phyloP scores from a whole-genome alignment of 495 filamentous ascomycete species.

The Hypoxylon rickii region DNA sequence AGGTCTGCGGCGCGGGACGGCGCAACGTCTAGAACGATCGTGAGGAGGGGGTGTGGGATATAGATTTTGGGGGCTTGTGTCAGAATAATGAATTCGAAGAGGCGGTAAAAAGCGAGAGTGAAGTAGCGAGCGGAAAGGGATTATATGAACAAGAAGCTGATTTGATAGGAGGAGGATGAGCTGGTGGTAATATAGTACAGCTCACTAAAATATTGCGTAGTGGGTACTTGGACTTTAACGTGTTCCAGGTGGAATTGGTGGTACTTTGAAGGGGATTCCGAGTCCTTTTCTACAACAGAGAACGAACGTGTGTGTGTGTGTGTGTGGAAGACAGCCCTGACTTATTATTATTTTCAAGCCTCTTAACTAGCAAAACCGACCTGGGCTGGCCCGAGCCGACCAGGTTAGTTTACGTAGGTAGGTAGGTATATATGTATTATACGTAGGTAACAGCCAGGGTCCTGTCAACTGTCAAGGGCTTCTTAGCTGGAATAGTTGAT shows the following conservation, averaged over 20 bases:
- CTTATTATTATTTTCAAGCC: background rate
- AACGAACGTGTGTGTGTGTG: too few species aligned
- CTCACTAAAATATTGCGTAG: conserved; percentile 38
- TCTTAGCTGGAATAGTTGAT: background rate
- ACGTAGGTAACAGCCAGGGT: conserved; percentile 25
- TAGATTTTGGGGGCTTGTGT: conserved; percentile 30
- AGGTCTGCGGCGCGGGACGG: conserved; percentile 23
- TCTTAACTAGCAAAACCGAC: background rate
- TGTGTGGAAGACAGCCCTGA: conserved; percentile 8
- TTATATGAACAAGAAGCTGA: conserved; percentile 36
- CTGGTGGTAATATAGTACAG: conserved; percentile 37
- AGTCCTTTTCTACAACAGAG: conserved; percentile 17
- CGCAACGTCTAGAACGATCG: conserved; percentile 38
- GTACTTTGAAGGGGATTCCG: conserved; percentile 30
- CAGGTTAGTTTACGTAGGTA: conserved; percentile 4
- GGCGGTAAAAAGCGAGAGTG: conserved; percentile 29
- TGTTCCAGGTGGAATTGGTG: conserved; percentile 37
- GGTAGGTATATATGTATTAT: conserved; percentile 2
- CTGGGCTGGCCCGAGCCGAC: conserved; percentile 21
- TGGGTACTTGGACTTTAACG: conserved; percentile 36
- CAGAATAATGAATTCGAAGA: conserved; percentile 27
- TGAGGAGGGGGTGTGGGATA: conserved; percentile 22
- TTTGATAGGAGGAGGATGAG: conserved; percentile 32
- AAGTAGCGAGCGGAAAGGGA: conserved; percentile 32
- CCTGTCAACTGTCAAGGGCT: conserved; percentile 28